These are phyloP conservation scores for Puccinellia tenuiflora DNA, from an alignment of 176 grass and related monocot species.

Conservation along the genomic window DNA sequence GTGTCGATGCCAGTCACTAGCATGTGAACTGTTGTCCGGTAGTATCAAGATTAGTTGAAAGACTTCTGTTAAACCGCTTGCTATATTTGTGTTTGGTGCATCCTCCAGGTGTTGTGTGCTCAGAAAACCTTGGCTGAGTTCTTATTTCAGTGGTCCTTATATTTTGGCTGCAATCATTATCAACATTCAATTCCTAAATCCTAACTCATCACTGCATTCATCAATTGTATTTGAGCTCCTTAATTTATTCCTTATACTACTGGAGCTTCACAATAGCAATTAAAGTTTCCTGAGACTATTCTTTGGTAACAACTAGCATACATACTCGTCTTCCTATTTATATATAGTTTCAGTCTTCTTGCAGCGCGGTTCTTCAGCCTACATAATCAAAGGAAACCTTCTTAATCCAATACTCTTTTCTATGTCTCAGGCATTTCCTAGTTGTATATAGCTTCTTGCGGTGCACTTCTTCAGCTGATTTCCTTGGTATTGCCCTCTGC, in stretches of 20 bases:
- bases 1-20: neutral
- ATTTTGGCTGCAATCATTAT: neutral
- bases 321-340: neutral
- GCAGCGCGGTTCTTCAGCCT: neutral
- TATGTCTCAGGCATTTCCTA: too few relatives aligned
- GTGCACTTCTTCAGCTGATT: too few relatives aligned
- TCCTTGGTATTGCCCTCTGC: too few relatives aligned
- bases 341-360: slow-evolving; percentile 27
- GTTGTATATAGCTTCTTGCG: too few relatives aligned
- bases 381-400: too few relatives aligned
- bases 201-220: neutral
- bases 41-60: neutral
- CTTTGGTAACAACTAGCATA: neutral
- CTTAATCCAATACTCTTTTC: too few relatives aligned
- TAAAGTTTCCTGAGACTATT: neutral
- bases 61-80: neutral
- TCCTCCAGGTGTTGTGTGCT: neutral
- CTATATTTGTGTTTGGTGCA: neutral
- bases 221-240: neutral
- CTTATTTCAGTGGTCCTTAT: neutral
- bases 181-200: neutral
- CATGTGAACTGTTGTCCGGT: neutral
- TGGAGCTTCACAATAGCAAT: neutral
- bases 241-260: neutral
- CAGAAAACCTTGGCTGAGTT: neutral